Conservation (phyloP, 2,329 filamentous ascomycete genomes). For the Aureobasidium sp. region DNA sequence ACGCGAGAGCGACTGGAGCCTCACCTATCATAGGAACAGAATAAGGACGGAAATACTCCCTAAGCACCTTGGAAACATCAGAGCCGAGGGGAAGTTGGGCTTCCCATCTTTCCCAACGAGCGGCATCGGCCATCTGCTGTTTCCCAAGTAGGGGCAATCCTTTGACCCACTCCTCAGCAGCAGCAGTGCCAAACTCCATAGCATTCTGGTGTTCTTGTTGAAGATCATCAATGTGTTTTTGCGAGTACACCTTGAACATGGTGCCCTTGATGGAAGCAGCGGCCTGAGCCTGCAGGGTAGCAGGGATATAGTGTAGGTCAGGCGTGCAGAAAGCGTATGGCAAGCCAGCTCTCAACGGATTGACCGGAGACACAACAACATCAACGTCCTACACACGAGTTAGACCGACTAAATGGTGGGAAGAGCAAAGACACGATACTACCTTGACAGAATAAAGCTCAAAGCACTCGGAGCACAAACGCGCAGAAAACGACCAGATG, state of each 20-base stretch:
- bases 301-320: slow-evolving; percentile 51
- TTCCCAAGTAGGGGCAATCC: slow-evolving; percentile 58
- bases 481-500: slow-evolving; percentile 63
- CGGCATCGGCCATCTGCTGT: slow-evolving; percentile 50
- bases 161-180: slow-evolving; percentile 70
- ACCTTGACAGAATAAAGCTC: slow-evolving; percentile 56
- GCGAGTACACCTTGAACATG: slow-evolving; percentile 58
- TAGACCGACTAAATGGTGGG: slow-evolving; percentile 14
- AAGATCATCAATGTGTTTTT: slow-evolving; percentile 53
- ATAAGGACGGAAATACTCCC: slow-evolving; percentile 26
- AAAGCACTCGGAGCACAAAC: slow-evolving; percentile 60
- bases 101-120: slow-evolving; percentile 70
- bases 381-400: slow-evolving; percentile 55
- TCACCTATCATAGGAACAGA: slow-evolving; percentile 12
- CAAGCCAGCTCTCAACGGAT: slow-evolving; percentile 57
- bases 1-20: not conserved
- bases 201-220: slow-evolving; percentile 54
- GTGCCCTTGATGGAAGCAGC: slow-evolving; percentile 38
- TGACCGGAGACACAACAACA: slow-evolving; percentile 53
- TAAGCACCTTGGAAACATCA: slow-evolving; percentile 22
- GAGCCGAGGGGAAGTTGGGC: slow-evolving; percentile 25
- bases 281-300: slow-evolving; percentile 45
- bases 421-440: slow-evolving; percentile 18
- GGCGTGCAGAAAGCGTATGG: slow-evolving; percentile 58
- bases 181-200: slow-evolving; percentile 55